A percentile compares a stretch with the other conserved stretches of the same genome.
These are phyloP conservation scores for Moniliophthora roreri DNA, from an alignment of 1,284 basidiomycete species.

Conservation along the genomic window DNA sequence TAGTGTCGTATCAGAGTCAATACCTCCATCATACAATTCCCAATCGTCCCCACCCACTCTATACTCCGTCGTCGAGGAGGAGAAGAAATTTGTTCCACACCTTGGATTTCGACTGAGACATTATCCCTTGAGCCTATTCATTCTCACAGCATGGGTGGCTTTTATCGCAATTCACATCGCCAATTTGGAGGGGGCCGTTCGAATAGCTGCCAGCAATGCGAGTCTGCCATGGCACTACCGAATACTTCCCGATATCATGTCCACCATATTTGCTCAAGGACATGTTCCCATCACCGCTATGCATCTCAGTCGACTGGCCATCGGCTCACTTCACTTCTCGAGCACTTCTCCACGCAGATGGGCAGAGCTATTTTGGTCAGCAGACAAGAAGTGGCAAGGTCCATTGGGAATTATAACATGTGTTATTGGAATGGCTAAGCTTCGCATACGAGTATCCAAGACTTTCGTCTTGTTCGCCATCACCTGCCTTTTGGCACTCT, in stretches of 20 bases:
- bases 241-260: slow-evolving; percentile 14
- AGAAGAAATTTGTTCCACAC: too few relatives aligned
- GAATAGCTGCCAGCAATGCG: slow-evolving; percentile 5
- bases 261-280: slow-evolving; percentile 18
- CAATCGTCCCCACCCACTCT: too few relatives aligned
- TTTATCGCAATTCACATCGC: slow-evolving; percentile 7
- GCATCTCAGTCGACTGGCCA: slow-evolving; percentile 17
- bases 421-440: slow-evolving; percentile 1
- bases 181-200: slow-evolving; percentile 16
- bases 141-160: neutral
- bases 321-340: slow-evolving; percentile 12
- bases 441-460: slow-evolving; percentile 15
- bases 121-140: neutral
- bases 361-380: slow-evolving; percentile 20
- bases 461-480: slow-evolving; percentile 18
- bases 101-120: too few relatives aligned
- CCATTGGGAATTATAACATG: slow-evolving; percentile 18
- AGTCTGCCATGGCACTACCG: slow-evolving; percentile 15
- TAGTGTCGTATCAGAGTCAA: too few relatives aligned
- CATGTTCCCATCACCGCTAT: slow-evolving; percentile 15
- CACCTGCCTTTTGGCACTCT: slow-evolving; percentile 16
- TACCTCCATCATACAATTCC: too few relatives aligned
- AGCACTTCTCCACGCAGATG: slow-evolving; percentile 18
- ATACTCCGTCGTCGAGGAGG: too few relatives aligned
- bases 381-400: slow-evolving; percentile 20